Evolutionary conservation across 1,284 basidiomycete genomes (phyloP), one percentile per base, ranked within the genome.

Genomic region (Sphaerobolus stellatus): DNA sequence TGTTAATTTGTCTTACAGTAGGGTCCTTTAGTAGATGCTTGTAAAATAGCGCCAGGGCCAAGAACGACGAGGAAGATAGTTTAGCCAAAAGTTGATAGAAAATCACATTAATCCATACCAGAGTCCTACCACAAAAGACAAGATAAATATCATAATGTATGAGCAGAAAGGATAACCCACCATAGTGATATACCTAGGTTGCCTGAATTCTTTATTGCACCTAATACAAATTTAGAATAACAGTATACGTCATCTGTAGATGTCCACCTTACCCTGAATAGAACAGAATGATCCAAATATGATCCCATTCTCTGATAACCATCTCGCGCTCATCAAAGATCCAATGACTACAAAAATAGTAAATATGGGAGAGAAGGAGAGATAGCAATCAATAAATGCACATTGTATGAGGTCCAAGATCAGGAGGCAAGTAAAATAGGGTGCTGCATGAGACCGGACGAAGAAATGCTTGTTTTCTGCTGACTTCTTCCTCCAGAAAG

Each of bases 151-250:
- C 29, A 44, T 25, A n/a, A 14, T 29, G 9, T 16, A 7, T 22
- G 27, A 16, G 22, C 14, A 25, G 5, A 5, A n/a, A 18, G 43
- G 3, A 25, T 9, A 30, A 50, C 46, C n/a, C n/a, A 54, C 56
- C 56, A 57, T 18, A 57, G 46, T 14, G 56, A 54, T 5, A 53
- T 46, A 6, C 46, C 52, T 24, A 57, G 52, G 25, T 54, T 57
- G 8, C 56, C 56, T 18, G 44, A 34, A 38, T 57, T 54, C 52
- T 57, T 57, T 34, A 57, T 50, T 18, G 52, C 56, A 16, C 45
- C 56, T 55, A 48, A 56, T 20, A 14, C 20, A 54, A 9, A 46
- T n/a, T 18, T 16, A 4, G 13, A 20, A 25, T 44, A 27, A 30
- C 9, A 31, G 18, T 14, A 36, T 30, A 14, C 4, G 31, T 22